These are phyloP conservation scores for Onygenales sp. DNA, from an alignment of 2,329 filamentous ascomycete species.

Conservation along the genomic window DNA sequence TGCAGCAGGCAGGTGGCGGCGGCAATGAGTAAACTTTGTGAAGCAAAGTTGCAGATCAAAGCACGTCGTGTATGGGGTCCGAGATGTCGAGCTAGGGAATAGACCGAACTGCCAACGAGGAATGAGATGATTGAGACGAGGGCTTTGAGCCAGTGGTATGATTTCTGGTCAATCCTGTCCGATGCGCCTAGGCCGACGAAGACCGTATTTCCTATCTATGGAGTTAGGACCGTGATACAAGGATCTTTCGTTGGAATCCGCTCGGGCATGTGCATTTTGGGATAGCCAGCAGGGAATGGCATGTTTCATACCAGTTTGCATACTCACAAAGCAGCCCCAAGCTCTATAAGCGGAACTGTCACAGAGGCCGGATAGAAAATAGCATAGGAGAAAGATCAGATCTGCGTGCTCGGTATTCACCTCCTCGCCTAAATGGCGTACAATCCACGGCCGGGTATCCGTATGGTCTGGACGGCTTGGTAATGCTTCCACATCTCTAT, in stretches of 20 bases:
- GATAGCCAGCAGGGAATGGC: neutral
- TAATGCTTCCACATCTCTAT: conserved; percentile 1
- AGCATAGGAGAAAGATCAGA: conserved; percentile 28
- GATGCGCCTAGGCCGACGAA: conserved; percentile 38
- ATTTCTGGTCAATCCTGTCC: conserved; percentile 27
- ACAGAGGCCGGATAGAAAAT: conserved; percentile 34
- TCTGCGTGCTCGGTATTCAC: conserved; percentile 26
- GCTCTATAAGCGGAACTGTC: conserved; percentile 38
- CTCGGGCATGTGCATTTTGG: neutral
- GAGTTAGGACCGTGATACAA: neutral
- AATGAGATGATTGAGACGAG: conserved; percentile 33
- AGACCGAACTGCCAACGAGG: conserved; percentile 32
- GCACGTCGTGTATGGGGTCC: conserved; percentile 26
- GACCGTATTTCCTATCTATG: conserved; percentile 33
- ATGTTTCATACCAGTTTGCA: conserved; percentile 35
- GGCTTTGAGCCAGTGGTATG: conserved; percentile 37
- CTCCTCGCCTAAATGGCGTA: conserved; percentile 4
- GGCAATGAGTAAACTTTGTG: conserved; percentile 29
- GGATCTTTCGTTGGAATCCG: too few relatives aligned
- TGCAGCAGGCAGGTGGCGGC: conserved; percentile 33
- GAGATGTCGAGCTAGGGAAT: conserved; percentile 28
- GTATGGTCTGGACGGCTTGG: neutral
- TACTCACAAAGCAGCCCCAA: conserved; percentile 39
- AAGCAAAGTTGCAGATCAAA: conserved; percentile 32
- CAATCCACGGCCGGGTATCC: neutral